Base-by-base conservation (phyloP, 257 asterid genomes). In the Solanum ahanhuiri region DNA sequence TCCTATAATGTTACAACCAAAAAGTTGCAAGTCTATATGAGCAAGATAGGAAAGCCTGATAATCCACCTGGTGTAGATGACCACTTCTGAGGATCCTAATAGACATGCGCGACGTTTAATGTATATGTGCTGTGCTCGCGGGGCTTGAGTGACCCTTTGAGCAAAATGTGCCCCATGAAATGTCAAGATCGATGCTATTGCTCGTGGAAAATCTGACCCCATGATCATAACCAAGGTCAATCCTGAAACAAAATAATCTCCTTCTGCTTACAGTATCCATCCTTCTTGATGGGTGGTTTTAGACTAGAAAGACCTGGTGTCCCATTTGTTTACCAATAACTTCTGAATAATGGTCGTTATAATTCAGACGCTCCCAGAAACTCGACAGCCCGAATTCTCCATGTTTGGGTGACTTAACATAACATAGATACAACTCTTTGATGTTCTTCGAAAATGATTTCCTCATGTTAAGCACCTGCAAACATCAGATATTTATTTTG, bases 281-380 rank as follows among this genome's bases (percentile, higher is more conserved):
- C 39, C 48, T 33, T 12, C 28, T 2, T 23, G 18, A 25, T 5
- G 12, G 23, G 66, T 18, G 31, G 83, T 9, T 72, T 91, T 82
- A 92, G 67, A 90, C 72, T 33, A 84, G 88, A 85, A 93, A 88
- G 85, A 90, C 75, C 30, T 66, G 35, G 79, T 89, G 89, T 71
- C 91, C 93, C 76, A 88, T 86, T 86, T 87, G 91, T 84, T 89
- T 87, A 81, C 84, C 90, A 90, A 91, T 84, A 84, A 89, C 87
- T 73, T 94, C 93, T 39, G 92, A 88, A 79, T 96, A 93, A 86
- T 93, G 92, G 77, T 92, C 96, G 7, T 95, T 96, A 83, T 88
- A 92, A 64, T 95, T 92, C 76, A 96, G 97, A 89, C 76, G 89
- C 86, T 93, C 98, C 99, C 99, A 96, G 89, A 96, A 93, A 91